Conservation (phyloP, 805 yeast species). For the Candida verbasci region DNA sequence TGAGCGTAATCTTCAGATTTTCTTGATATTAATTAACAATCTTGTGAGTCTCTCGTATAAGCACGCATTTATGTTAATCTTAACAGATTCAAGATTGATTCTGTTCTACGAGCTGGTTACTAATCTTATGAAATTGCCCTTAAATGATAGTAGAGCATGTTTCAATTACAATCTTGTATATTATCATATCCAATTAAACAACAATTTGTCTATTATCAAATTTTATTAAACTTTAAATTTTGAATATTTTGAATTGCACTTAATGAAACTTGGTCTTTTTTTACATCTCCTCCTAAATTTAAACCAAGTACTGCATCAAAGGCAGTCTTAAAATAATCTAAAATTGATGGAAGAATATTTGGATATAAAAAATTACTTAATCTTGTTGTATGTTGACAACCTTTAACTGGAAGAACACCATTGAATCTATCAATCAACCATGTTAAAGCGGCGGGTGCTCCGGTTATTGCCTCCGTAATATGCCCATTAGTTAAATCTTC, state of each 20-base stretch:
- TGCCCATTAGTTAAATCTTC: slow-evolving; percentile 24
- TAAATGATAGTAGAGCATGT: too few relatives aligned
- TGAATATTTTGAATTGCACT: not conserved
- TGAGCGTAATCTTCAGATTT: too few relatives aligned
- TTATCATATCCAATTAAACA: too few relatives aligned
- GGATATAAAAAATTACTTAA: slow-evolving; percentile 40
- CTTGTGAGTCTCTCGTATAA: too few relatives aligned
- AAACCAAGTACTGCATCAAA: not conserved
- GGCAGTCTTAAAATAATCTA: not conserved
- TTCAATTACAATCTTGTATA: too few relatives aligned
- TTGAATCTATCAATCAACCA: slow-evolving; percentile 19
- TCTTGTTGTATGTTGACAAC: slow-evolving; percentile 52
- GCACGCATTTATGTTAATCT: too few relatives aligned
- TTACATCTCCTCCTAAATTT: not conserved
- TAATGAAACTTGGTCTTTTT: not conserved
- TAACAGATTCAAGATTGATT: too few relatives aligned
- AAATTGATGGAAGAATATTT: not conserved
- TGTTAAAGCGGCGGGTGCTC: slow-evolving; percentile 19
- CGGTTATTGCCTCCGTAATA: slow-evolving; percentile 16
- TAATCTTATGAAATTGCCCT: too few relatives aligned
- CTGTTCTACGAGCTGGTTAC: too few relatives aligned
- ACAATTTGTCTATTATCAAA: too few relatives aligned
- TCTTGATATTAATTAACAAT: too few relatives aligned
- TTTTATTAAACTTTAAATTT: too few relatives aligned
- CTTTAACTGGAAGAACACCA: slow-evolving; percentile 41